Percentiles rank a stretch among this genome's conserved stretches.
Conservation (phyloP, 177 flowering plant genomes). For the Vitis hybrid region DNA sequence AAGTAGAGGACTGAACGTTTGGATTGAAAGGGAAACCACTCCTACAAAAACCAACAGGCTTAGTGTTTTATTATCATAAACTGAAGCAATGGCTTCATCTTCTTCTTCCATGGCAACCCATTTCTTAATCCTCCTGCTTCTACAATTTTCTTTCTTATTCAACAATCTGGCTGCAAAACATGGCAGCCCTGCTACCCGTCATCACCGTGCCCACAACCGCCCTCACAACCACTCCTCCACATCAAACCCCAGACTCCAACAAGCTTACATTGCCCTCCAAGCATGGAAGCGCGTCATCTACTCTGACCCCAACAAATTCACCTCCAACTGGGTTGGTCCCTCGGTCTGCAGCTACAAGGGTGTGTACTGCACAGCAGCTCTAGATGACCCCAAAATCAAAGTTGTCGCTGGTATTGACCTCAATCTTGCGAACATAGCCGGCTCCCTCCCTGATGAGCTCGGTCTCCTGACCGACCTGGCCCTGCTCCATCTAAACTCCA, state of each 20-base stretch:
- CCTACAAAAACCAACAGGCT: constrained; percentile 7
- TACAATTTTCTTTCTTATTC: constrained; percentile 18
- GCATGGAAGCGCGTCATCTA: constrained; percentile 71
- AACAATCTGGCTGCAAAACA: constrained; percentile 31
- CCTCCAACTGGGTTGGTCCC: constrained; percentile 65
- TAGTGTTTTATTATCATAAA: background rate
- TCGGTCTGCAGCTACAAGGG: constrained; percentile 59
- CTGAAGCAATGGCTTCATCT: constrained; percentile 19
- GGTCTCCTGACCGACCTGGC: constrained; percentile 72
- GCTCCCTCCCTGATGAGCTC: constrained; percentile 55
- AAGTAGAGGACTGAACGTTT: constrained; percentile 6
- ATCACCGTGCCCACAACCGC: constrained; percentile 12
- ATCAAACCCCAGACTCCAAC: constrained; percentile 41
- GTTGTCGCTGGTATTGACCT: constrained; percentile 76
- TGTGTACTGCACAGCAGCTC: constrained; percentile 47
- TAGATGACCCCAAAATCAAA: constrained; percentile 26
- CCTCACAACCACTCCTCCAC: constrained; percentile 12
- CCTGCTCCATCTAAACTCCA: constrained; percentile 60
- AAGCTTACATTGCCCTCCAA: constrained; percentile 61
- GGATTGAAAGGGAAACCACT: constrained; percentile 1
- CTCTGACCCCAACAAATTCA: constrained; percentile 68
- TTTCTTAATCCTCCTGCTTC: constrained; percentile 23
- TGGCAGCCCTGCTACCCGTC: constrained; percentile 16
- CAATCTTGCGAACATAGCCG: constrained; percentile 56
- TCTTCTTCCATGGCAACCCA: constrained; percentile 6